Evolutionary conservation across 805 yeast genomes (phyloP).

Genomic region (Grigorovia jiainica): DNA sequence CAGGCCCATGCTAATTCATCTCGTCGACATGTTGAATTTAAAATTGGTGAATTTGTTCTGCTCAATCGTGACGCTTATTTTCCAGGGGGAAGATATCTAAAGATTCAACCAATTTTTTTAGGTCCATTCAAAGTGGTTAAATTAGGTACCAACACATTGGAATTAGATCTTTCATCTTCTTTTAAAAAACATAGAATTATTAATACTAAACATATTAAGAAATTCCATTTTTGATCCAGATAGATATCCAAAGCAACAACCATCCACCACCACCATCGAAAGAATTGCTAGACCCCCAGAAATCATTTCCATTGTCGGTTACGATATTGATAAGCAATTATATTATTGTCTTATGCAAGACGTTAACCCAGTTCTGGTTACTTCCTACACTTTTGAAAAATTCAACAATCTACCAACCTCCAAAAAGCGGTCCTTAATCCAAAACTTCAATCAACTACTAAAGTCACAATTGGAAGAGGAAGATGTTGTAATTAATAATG

Average conservation of each 20-base stretch:
- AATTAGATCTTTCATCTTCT: conserved; percentile 6
- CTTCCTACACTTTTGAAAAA: no score
- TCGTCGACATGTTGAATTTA: neutral
- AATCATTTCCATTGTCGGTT: conserved; percentile 5
- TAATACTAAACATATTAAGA: conserved; percentile 4
- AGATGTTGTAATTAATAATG: no score
- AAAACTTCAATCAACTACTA: no score
- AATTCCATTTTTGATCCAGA: neutral
- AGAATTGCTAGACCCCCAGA: neutral
- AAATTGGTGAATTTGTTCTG: conserved; percentile 3
- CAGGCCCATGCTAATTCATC: neutral
- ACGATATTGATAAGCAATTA: neutral
- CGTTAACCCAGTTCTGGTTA: conserved; percentile 3
- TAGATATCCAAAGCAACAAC: neutral
- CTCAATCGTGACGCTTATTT: conserved; percentile 6
- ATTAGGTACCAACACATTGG: conserved; percentile 4
- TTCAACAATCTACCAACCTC: no score
- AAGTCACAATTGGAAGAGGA: no score
- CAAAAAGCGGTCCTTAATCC: no score
- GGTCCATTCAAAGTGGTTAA: conserved; percentile 6
- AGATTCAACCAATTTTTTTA: conserved; percentile 2
- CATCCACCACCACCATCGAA: neutral
- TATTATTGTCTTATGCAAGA: conserved; percentile 4
- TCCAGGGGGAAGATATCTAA: conserved; percentile 1
- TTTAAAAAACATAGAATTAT: conserved; percentile 4